Evolutionary conservation across 257 asterid species (phyloP), one percentile per base, ranked within the genome.

Genomic region (Anisodus tanguticus): DNA sequence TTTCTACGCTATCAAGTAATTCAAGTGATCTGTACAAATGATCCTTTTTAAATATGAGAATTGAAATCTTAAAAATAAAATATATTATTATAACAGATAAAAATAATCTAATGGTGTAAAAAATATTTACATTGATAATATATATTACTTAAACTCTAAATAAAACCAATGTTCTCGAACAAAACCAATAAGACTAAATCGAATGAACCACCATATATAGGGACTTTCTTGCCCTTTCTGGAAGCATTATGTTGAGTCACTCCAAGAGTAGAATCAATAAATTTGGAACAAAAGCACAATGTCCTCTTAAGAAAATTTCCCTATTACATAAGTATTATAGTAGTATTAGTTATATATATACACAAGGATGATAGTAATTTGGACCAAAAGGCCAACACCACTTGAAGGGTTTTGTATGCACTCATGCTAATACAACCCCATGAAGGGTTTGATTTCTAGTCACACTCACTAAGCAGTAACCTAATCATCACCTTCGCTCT

Each of bases 401-500:
- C 31, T 16, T 59, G 31, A 59, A 59, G 31, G 66, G 10, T 3
- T 55, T 55, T 55, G 31, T 59, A n/a, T 59, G 31, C 26, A 59
- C 66, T 59, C 66, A 59, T 59, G 31, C 47, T 66, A 5, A 66
- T 35, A 77, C 64, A 26, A 31, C 82, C 35, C 45, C 3, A 51
- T 71, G 26, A 77, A 77, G 82, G 64, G 49, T 31, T 51, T 77
- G 64, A 31, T 77, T 77, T 77, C 82, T 51, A 13, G 53, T 13
- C 8, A 77, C 47, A 77, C 64, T 77, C 64, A 76, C 59, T 22
- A 53, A 41, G 16, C 47, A 51, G 17, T 9, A 53, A 45, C 26
- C 64, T 53, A 53, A 15, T 74, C 13, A 53, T 77, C 63, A 74
- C 64, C 82, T 77, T 77, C 31, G 64, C 82, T 53, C 82, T 77